A percentile compares a stretch with the other conserved stretches of the same genome.
Evolutionary conservation across 495 filamentous ascomycete species (phyloP).

Genomic region (Daldinia decipiens): DNA sequence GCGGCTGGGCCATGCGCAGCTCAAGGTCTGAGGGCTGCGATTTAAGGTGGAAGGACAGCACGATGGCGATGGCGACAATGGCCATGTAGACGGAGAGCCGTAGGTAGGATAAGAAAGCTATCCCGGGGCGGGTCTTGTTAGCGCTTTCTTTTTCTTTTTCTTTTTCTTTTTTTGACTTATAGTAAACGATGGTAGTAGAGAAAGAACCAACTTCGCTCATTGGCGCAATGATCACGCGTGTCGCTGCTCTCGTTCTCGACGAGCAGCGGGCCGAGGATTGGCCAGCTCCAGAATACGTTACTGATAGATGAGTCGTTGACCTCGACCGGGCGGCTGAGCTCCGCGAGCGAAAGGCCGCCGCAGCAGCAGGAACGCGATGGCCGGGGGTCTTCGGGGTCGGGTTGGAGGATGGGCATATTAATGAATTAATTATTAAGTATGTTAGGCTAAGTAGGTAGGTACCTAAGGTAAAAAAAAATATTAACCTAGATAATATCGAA

Average conservation of each 20-base stretch:
- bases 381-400: conserved; percentile 34
- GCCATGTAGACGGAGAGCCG: conserved; percentile 91
- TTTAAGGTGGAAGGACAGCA: conserved; percentile 92
- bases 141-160: not conserved
- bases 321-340: conserved; percentile 36
- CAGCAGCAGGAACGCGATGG: conserved; percentile 30
- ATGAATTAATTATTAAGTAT: not conserved
- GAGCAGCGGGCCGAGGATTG: conserved; percentile 78
- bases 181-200: not conserved
- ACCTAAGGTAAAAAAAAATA: no score
- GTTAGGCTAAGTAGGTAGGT: not conserved
- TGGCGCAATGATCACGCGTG: conserved; percentile 84
- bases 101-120: conserved; percentile 91
- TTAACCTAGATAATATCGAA: not conserved
- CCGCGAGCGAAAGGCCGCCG: conserved; percentile 27
- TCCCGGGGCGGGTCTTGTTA: not conserved
- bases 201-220: conserved; percentile 71
- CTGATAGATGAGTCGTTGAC: conserved; percentile 44
- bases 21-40: conserved; percentile 74
- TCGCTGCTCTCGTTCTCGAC: conserved; percentile 91
- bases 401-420: conserved; percentile 22
- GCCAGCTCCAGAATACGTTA: conserved; percentile 70
- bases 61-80: conserved; percentile 87
- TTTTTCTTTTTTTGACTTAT: no score
- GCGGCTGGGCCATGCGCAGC: conserved; percentile 77